phyloP scores from a whole-genome alignment of 1,284 basidiomycete genomes.

The Sanghuangporus baumii region DNA sequence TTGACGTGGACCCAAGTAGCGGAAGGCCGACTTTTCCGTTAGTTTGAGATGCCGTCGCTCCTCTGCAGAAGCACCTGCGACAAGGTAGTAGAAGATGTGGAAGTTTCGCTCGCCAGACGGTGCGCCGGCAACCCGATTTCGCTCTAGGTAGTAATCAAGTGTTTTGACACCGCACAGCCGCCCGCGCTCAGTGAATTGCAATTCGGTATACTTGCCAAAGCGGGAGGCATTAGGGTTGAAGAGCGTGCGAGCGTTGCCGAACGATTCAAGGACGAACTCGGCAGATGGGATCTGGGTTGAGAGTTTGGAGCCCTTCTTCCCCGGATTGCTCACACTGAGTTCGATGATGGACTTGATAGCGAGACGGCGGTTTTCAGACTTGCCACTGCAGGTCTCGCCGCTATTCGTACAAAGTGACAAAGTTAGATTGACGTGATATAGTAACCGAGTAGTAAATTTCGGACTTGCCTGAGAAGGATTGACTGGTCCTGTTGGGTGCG shows the following conservation, averaged over 20 bases:
- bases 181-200: conserved; percentile 90
- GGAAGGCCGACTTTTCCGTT: conserved; percentile 70
- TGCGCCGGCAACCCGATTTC: conserved; percentile 74
- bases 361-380: conserved; percentile 87
- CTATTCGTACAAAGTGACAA: conserved; percentile 35
- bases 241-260: conserved; percentile 85
- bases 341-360: conserved; percentile 88
- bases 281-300: conserved; percentile 83
- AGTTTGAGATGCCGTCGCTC: conserved; percentile 86
- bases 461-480: conserved; percentile 72
- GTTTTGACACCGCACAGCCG: conserved; percentile 89
- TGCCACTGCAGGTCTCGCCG: conserved; percentile 90
- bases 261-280: conserved; percentile 92
- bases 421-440: conserved; percentile 11
- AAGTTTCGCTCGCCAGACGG: conserved; percentile 91
- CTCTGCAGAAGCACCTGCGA: conserved; percentile 83
- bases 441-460: background rate
- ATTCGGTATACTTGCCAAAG: conserved; percentile 90
- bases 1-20: conserved; percentile 74
- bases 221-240: conserved; percentile 90
- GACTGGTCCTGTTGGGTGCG: conserved; percentile 92
- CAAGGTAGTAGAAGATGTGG: conserved; percentile 95
- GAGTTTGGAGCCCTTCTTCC: conserved; percentile 92
- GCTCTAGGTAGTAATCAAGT: conserved; percentile 95
- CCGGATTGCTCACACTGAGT: conserved; percentile 81